Conservation (phyloP, 164 flowering plant species). For the Aristolochia contorta region DNA sequence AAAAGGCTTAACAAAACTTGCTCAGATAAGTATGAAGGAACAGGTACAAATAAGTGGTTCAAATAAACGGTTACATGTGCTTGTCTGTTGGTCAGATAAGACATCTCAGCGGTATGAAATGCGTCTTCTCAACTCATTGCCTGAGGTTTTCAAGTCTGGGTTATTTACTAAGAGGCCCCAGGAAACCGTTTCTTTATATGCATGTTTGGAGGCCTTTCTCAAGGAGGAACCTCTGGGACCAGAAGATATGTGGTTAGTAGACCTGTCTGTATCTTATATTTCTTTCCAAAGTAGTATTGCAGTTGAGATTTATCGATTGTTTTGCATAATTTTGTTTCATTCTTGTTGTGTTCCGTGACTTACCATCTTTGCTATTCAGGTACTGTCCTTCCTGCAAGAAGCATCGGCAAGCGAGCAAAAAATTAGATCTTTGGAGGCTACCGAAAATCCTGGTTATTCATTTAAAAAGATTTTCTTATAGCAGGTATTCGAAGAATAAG, state of each 20-base stretch:
- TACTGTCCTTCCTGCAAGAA: slow-evolving; percentile 82
- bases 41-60: slow-evolving; percentile 19
- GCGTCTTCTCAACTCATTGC: slow-evolving; percentile 38
- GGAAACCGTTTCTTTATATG: slow-evolving; percentile 71
- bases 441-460: slow-evolving; percentile 90
- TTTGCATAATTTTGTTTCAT: no score
- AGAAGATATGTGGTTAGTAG: slow-evolving; percentile 92
- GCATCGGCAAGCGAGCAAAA: slow-evolving; percentile 88
- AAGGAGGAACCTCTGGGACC: slow-evolving; percentile 98
- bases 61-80: slow-evolving; percentile 35
- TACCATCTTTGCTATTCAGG: slow-evolving; percentile 27
- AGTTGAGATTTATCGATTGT: not conserved
- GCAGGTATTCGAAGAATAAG: slow-evolving; percentile 72
- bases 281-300: not conserved
- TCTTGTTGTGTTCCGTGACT: not conserved
- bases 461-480: slow-evolving; percentile 85
- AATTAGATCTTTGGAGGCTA: slow-evolving; percentile 93
- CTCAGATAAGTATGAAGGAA: slow-evolving; percentile 41
- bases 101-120: slow-evolving; percentile 40
- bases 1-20: slow-evolving; percentile 35
- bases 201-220: slow-evolving; percentile 88
- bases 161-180: slow-evolving; percentile 50
- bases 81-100: slow-evolving; percentile 60
- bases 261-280: not conserved
- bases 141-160: slow-evolving; percentile 65